Percentiles rank a stretch among this genome's conserved stretches.
These are phyloP conservation scores for Apiotrichum sp. DNA, from an alignment of 1,284 basidiomycete species.

Conservation along the genomic window DNA sequence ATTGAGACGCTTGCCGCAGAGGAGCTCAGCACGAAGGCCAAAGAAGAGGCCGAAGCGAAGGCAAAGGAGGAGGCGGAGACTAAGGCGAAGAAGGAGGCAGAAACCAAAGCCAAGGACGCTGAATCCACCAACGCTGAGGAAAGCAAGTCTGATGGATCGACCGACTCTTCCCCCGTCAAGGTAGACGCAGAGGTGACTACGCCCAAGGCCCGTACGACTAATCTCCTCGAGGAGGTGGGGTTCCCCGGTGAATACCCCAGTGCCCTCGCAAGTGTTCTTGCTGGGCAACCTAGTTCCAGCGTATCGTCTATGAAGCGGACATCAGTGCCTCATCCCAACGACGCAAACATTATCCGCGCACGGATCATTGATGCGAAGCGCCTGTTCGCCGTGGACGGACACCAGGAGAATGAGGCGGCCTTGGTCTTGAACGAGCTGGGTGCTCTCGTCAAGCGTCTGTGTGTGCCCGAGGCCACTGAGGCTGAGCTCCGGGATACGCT, in stretches of 20 bases:
- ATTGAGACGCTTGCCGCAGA: conserved; percentile 67
- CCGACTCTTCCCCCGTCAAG: too few species aligned
- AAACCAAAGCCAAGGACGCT: neutral
- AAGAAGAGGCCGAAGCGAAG: conserved; percentile 16
- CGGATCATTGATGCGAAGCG: conserved; percentile 75
- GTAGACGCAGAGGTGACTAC: neutral
- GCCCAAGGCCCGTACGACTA: neutral
- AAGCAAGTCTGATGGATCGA: too few species aligned
- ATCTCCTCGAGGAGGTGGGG: conserved; percentile 17
- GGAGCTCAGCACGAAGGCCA: conserved; percentile 49
- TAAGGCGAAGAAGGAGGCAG: conserved; percentile 1
- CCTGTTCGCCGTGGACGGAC: conserved; percentile 51
- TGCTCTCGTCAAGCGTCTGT: conserved; percentile 59
- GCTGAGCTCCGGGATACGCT: conserved; percentile 59
- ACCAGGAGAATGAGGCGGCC: conserved; percentile 59
- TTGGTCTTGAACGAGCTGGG: conserved; percentile 54
- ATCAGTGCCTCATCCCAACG: conserved; percentile 59
- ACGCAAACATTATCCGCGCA: conserved; percentile 81
- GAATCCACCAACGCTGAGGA: too few species aligned
- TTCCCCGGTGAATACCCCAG: neutral
- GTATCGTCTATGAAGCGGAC: conserved; percentile 49
- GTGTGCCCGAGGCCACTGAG: conserved; percentile 54
- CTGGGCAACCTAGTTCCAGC: conserved; percentile 14
- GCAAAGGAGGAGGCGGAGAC: conserved; percentile 17
- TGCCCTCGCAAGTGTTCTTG: too few species aligned